These are phyloP conservation scores for Lignosus rhinocerotis DNA, from an alignment of 1,284 basidiomycete species.

Conservation along the genomic window DNA sequence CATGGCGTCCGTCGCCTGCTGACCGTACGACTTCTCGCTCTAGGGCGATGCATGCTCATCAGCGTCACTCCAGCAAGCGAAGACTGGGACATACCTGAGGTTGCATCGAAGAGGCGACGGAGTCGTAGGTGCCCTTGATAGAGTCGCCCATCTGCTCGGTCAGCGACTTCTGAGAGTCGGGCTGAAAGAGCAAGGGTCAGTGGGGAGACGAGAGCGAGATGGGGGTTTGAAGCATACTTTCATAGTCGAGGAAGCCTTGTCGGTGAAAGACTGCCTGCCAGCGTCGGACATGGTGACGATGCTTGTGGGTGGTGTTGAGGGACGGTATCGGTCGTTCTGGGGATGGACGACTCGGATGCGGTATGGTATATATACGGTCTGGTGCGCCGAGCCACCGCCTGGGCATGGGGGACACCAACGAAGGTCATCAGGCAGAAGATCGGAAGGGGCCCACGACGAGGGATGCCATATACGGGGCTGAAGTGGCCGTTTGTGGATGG, in stretches of 20 bases:
- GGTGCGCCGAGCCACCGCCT: too few species aligned
- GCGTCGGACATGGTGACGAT: constrained; percentile 38
- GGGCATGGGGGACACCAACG: background rate
- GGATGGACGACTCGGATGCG: background rate
- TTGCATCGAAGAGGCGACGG: constrained; percentile 35
- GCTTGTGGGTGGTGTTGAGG: background rate
- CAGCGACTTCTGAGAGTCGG: constrained; percentile 39
- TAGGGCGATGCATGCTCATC: constrained; percentile 5
- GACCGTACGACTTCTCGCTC: constrained; percentile 50
- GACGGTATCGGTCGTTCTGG: constrained; percentile 29
- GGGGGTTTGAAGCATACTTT: constrained; percentile 30
- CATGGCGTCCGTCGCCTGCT: constrained; percentile 55
- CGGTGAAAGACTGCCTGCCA: constrained; percentile 43
- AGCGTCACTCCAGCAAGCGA: background rate
- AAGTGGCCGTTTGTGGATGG: background rate
- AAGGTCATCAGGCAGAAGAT: background rate
- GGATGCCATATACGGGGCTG: background rate
- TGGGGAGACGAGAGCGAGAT: background rate
- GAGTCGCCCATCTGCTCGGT: constrained; percentile 39
- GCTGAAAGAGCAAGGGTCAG: constrained; percentile 12
- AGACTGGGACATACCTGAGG: constrained; percentile 32
- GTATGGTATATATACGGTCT: background rate
- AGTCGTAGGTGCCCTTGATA: constrained; percentile 37
- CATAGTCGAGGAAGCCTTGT: constrained; percentile 39
- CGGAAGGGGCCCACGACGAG: background rate